Percentiles rank a stretch among this genome's conserved stretches.
These are phyloP conservation scores for Puccinellia tenuiflora DNA, from an alignment of 176 grass and related monocot genomes.

Conservation along the genomic window DNA sequence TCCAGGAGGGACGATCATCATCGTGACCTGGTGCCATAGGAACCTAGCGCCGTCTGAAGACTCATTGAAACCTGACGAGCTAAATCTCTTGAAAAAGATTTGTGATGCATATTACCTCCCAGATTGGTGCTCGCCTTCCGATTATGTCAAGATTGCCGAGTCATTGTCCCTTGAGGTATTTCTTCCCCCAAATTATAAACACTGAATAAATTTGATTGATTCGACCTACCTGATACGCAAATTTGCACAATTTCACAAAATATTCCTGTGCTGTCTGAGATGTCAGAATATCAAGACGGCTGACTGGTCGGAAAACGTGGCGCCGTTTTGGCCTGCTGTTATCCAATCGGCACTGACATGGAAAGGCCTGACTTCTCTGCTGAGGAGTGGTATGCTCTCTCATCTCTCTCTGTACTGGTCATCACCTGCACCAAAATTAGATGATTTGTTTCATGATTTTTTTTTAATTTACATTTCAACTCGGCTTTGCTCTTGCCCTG, in stretches of 20 bases:
- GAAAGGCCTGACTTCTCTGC: constrained; percentile 73
- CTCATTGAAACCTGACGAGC: constrained; percentile 66
- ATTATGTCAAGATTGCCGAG: constrained; percentile 68
- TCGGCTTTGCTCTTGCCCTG: neutral
- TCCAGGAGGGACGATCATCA: constrained; percentile 78
- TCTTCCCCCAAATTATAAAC: neutral
- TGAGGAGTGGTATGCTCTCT: constrained; percentile 45
- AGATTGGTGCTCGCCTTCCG: constrained; percentile 87
- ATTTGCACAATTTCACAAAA: no score
- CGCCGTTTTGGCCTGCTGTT: constrained; percentile 95
- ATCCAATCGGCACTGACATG: constrained; percentile 85
- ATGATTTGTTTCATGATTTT: neutral
- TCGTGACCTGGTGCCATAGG: constrained; percentile 97
- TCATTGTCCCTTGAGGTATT: constrained; percentile 75
- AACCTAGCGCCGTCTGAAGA: constrained; percentile 58
- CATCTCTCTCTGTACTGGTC: neutral
- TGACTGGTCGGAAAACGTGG: constrained; percentile 94
- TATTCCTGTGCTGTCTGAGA: neutral
- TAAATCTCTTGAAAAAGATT: constrained; percentile 78
- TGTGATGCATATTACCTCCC: constrained; percentile 88
- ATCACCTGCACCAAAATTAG: neutral
- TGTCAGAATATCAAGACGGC: constrained; percentile 77
- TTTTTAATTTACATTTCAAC: neutral
- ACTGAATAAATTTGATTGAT: neutral
- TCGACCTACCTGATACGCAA: no score